These are phyloP conservation scores for Lumnitzera littorea DNA, from an alignment of 345 rosid genomes.

Conservation along the genomic window DNA sequence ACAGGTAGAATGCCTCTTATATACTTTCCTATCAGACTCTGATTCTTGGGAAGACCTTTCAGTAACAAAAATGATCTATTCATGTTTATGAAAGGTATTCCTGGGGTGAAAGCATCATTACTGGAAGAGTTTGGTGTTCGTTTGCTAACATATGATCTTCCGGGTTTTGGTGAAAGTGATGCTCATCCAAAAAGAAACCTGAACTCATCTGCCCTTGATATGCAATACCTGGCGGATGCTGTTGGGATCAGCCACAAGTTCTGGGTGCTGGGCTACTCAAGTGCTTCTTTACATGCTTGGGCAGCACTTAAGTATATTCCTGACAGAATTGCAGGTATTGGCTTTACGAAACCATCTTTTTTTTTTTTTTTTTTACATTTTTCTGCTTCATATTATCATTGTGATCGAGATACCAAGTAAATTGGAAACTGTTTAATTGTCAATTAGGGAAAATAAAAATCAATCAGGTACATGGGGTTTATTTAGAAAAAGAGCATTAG, in stretches of 20 bases:
- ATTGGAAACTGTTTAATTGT: too few species aligned
- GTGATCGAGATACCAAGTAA: too few species aligned
- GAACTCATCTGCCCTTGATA: constrained; percentile 77
- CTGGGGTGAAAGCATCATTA: constrained; percentile 62
- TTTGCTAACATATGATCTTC: constrained; percentile 81
- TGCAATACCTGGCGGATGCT: constrained; percentile 61
- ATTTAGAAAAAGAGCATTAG: too few species aligned
- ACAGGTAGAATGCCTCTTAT: constrained; percentile 40
- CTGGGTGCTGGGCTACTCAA: constrained; percentile 86
- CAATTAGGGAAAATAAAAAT: too few species aligned
- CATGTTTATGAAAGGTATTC: constrained; percentile 41
- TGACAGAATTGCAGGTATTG: constrained; percentile 66
- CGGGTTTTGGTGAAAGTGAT: constrained; percentile 99
- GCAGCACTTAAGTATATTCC: constrained; percentile 84
- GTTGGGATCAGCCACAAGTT: constrained; percentile 55
- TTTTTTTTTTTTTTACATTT: background rate
- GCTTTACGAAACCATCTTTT: background rate
- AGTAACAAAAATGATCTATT: too few species aligned
- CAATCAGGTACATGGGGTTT: too few species aligned
- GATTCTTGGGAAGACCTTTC: constrained; percentile 5
- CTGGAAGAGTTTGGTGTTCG: constrained; percentile 78
- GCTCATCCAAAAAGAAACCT: constrained; percentile 69
- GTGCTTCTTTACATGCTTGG: constrained; percentile 88
- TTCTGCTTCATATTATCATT: too few species aligned
- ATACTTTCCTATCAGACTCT: background rate